phyloP scores from a whole-genome alignment of 352 stramenopile species.

The Phytophthora sansomeana region DNA sequence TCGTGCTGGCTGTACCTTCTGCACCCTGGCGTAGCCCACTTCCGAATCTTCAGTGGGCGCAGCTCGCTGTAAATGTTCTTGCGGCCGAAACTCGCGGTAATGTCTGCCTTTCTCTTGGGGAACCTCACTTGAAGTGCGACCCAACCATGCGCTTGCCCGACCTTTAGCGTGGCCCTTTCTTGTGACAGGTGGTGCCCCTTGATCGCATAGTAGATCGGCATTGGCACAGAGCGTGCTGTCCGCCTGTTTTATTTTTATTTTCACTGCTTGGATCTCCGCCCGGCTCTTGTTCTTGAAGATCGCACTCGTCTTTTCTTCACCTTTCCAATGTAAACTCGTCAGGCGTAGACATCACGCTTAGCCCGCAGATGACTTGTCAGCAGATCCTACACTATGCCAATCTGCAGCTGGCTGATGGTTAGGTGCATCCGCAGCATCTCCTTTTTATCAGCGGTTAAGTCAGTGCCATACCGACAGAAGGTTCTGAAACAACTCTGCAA shows the following conservation, averaged over 20 bases:
- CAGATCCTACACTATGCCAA: no score
- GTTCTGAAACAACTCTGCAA: no score
- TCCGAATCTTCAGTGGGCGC: neutral
- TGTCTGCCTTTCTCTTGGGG: slow-evolving; percentile 6
- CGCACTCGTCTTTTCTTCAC: slow-evolving; percentile 6
- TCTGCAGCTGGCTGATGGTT: no score
- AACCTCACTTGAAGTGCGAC: slow-evolving; percentile 1
- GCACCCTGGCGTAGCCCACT: neutral
- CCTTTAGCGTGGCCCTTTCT: neutral
- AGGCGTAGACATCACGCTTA: no score
- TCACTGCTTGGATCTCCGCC: slow-evolving; percentile 1
- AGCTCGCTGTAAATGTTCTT: slow-evolving; percentile 17
- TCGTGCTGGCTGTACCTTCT: neutral
- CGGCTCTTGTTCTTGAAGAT: slow-evolving; percentile 6
- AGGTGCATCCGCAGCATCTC: no score
- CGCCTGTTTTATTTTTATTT: neutral
- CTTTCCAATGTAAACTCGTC: slow-evolving; percentile 9
- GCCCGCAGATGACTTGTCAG: no score
- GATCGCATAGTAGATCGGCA: neutral
- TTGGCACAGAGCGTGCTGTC: neutral
- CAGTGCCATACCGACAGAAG: no score
- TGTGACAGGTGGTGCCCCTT: neutral
- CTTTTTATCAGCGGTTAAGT: no score
- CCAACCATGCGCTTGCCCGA: slow-evolving; percentile 7
- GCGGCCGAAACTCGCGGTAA: neutral